Conservation (phyloP, 805 yeast genomes). For the Schizosaccharomyces japonicus region DNA sequence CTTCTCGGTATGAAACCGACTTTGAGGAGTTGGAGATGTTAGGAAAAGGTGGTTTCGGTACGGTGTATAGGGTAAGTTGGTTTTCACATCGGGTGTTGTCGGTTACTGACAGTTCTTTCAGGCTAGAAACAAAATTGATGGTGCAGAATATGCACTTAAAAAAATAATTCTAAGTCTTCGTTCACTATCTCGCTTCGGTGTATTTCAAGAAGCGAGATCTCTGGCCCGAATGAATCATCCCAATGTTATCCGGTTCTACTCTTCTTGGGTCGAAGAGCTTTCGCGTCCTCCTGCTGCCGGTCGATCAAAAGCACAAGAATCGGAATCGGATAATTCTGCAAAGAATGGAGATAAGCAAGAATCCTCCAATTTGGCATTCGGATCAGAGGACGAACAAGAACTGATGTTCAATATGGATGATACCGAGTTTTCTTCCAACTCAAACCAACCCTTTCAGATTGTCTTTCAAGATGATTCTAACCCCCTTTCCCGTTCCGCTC, state of each 20-base stretch:
- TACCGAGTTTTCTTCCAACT: background rate
- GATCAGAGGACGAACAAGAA: background rate
- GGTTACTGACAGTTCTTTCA: background rate
- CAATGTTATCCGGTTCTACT: constrained; percentile 2
- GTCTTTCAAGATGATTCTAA: background rate
- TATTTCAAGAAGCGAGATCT: background rate
- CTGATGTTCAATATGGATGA: background rate
- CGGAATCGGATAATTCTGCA: too few species aligned
- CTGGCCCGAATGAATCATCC: constrained; percentile 5
- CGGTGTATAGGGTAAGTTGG: background rate
- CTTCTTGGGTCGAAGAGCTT: constrained; percentile 4
- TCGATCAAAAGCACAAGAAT: too few species aligned
- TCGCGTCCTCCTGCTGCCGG: background rate
- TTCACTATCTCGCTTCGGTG: background rate
- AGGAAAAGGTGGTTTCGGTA: constrained; percentile 5
- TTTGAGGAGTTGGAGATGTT: constrained; percentile 1
- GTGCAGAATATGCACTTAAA: constrained; percentile 4
- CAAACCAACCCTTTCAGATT: background rate
- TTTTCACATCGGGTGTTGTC: background rate
- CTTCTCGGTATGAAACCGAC: constrained; percentile 2
- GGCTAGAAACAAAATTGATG: constrained; percentile 4
- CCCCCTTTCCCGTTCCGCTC: too few species aligned
- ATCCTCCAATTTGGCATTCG: too few species aligned
- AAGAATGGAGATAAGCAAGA: too few species aligned
- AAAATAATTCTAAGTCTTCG: background rate